Evolutionary conservation across 331 rosid genomes (phyloP), one percentile per base, ranked within the genome.

Genomic region (Stylosanthes scabra): DNA sequence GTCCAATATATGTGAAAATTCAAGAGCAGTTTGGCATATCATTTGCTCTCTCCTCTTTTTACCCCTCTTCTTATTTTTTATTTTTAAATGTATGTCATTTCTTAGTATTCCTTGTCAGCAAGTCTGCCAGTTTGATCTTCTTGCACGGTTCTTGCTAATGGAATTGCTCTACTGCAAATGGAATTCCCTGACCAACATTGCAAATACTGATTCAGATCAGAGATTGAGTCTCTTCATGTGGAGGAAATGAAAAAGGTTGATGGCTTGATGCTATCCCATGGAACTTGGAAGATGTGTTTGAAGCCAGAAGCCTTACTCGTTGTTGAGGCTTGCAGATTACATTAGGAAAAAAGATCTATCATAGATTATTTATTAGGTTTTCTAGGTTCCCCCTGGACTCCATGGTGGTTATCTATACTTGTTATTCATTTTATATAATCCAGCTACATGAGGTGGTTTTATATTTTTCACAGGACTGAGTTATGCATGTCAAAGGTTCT

Each of bases 1-100:
- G 71, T 79, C 74, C 81, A 72, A 68, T 82, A 71, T 85, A 78
- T 80, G 67, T 74, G 90, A 84, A 84, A 78, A 70, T 82, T 88
- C 57, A 74, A 60, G 81, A 83, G 84, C 82, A 64, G 70, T 74
- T 76, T 83, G 68, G 77, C 76, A 66, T 70, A 65, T 74, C 50
- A 72, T 79, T 71, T 84, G 75, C 84, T 41, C 52, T 46, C 71
- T 47, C 52, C 62, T 49, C 59, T 64, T 56, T 59, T 73, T 70
- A 70, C 45, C 83, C 68, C 5, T 5, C 52, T 74, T 47, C 52
- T 65, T 54, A 59, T 64, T 51, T 59, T 70, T 70, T 72, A 45
- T 84, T 71, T 31, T 31, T 31, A 31, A 73, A 54, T 83, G 70
- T 57, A 56, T 46, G 12, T 46, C 51, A 46, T 46, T 3, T 46